These are phyloP conservation scores for Knoxia roxburghii DNA, from an alignment of 257 asterid genomes.

Conservation along the genomic window DNA sequence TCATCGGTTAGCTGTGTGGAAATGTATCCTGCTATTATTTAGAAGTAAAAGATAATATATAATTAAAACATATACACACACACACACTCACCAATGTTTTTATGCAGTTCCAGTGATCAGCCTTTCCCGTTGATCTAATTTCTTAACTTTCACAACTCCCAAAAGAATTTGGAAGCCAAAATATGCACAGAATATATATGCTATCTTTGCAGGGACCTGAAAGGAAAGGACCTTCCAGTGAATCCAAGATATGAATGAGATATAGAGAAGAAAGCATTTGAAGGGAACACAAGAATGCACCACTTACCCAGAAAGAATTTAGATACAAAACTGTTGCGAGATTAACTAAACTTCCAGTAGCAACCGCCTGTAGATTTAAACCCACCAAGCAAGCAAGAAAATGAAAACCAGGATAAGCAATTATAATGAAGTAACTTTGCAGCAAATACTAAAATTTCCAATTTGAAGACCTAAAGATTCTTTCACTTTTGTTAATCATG, in stretches of 20 bases:
- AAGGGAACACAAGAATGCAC: constrained; percentile 9
- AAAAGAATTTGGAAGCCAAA: constrained; percentile 78
- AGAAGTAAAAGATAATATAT: background rate
- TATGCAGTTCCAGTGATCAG: constrained; percentile 91
- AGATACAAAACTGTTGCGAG: constrained; percentile 76
- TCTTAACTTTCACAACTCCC: constrained; percentile 69
- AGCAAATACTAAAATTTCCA: background rate
- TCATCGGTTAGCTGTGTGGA: background rate
- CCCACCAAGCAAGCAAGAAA: constrained; percentile 7
- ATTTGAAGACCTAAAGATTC: background rate
- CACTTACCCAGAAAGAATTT: constrained; percentile 64
- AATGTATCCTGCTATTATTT: background rate
- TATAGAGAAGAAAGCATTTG: background rate
- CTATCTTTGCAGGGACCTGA: constrained; percentile 73
- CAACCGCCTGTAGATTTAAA: constrained; percentile 64
- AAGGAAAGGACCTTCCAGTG: constrained; percentile 9
- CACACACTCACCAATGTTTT: constrained; percentile 32
- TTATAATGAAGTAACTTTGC: background rate
- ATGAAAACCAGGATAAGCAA: constrained; percentile 1
- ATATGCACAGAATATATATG: constrained; percentile 54
- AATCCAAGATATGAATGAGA: constrained; percentile 1
- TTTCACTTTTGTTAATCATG: background rate
- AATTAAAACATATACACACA: no score
- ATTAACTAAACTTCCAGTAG: constrained; percentile 95
- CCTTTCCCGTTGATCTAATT: constrained; percentile 73